These are phyloP conservation scores for Trichoderma atrobrunneum DNA, from an alignment of 2,329 filamentous ascomycete species.

Conservation along the genomic window DNA sequence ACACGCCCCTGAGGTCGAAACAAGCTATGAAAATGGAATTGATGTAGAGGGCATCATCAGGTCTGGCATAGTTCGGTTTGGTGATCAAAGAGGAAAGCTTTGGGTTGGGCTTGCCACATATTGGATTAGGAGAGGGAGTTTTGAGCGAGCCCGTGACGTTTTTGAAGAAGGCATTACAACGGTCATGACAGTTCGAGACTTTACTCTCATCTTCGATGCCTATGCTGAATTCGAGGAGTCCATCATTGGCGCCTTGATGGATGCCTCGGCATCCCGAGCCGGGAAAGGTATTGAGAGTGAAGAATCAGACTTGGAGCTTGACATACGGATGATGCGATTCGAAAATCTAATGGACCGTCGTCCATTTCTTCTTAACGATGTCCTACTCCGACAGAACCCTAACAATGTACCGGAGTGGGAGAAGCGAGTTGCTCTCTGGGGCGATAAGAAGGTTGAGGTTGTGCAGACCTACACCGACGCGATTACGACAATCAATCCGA, in stretches of 20 bases:
- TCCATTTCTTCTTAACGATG: slow-evolving; percentile 94
- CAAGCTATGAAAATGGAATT: slow-evolving; percentile 76
- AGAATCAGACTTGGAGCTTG: slow-evolving; percentile 87
- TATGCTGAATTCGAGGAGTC: slow-evolving; percentile 98
- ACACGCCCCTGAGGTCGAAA: slow-evolving; percentile 82
- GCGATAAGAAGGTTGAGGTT: slow-evolving; percentile 84
- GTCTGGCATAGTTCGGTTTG: slow-evolving; percentile 85
- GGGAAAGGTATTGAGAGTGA: slow-evolving; percentile 75
- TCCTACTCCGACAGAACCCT: slow-evolving; percentile 89
- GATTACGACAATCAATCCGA: slow-evolving; percentile 88
- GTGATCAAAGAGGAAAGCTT: slow-evolving; percentile 89
- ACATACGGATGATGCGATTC: slow-evolving; percentile 96
- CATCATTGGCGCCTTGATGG: slow-evolving; percentile 87
- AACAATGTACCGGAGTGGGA: slow-evolving; percentile 97
- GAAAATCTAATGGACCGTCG: slow-evolving; percentile 97
- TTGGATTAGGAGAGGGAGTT: slow-evolving; percentile 90
- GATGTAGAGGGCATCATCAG: slow-evolving; percentile 90
- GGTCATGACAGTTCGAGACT: slow-evolving; percentile 98
- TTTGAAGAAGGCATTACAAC: slow-evolving; percentile 97
- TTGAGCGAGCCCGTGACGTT: slow-evolving; percentile 86
- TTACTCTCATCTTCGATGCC: slow-evolving; percentile 92
- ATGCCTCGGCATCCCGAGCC: slow-evolving; percentile 75
- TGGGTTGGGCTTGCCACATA: slow-evolving; percentile 96
- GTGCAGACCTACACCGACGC: slow-evolving; percentile 94
- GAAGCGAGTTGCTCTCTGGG: slow-evolving; percentile 94